phyloP scores from a whole-genome alignment of 179 eudicot genomes.

The Beta lomatogona region DNA sequence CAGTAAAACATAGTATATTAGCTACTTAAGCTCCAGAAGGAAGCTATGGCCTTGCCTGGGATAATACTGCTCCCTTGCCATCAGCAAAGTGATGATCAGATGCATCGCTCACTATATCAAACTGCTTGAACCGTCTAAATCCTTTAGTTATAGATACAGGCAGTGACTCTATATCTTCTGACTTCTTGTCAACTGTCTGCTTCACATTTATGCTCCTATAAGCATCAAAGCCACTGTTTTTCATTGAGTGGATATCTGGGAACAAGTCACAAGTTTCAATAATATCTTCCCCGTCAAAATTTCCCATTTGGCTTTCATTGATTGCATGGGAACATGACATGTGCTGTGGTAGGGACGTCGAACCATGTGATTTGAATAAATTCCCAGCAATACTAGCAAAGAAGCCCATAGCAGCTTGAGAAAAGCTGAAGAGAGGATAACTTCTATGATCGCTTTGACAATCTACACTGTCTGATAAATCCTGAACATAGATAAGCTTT shows the following conservation, averaged over 20 bases:
- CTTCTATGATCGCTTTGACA: conserved; percentile 24
- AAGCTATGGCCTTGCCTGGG: conserved; percentile 53
- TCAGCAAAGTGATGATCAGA: conserved; percentile 84
- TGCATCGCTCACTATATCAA: conserved; percentile 71
- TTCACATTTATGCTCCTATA: conserved; percentile 31
- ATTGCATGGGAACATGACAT: conserved; percentile 31
- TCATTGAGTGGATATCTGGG: conserved; percentile 25
- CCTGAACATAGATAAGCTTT: conserved; percentile 40
- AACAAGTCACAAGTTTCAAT: conserved; percentile 37
- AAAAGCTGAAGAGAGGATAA: conserved; percentile 41
- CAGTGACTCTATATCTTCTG: conserved; percentile 27
- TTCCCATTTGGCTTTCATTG: conserved; percentile 31
- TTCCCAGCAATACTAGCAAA: conserved; percentile 56
- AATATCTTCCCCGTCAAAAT: conserved; percentile 37
- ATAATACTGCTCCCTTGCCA: conserved; percentile 45
- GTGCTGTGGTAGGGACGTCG: conserved; percentile 37
- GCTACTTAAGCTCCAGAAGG: conserved; percentile 1
- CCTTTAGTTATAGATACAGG: conserved; percentile 21
- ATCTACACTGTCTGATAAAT: conserved; percentile 29
- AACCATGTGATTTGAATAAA: conserved; percentile 46
- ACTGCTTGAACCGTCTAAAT: conserved; percentile 46
- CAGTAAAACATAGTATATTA: not conserved
- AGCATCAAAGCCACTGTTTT: conserved; percentile 27
- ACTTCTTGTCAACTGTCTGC: conserved; percentile 27
- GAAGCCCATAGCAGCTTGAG: conserved; percentile 64